phyloP scores from a whole-genome alignment of 768 basidiomycete species.

The Lactarius hatsudake region DNA sequence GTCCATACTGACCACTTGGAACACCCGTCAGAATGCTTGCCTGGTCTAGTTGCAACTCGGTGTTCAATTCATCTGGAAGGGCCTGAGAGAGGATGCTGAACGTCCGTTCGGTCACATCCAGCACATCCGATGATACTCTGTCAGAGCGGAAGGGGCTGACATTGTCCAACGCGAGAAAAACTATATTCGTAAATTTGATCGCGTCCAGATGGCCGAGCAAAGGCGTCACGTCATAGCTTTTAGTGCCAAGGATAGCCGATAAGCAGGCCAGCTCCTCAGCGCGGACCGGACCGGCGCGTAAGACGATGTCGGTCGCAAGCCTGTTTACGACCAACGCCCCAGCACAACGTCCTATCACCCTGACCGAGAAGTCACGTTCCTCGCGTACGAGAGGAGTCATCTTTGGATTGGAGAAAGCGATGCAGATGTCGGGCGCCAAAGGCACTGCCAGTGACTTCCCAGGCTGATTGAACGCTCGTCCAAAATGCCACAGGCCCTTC shows the following conservation, averaged over 20 bases:
- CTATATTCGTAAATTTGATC: no score
- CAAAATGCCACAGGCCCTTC: no score
- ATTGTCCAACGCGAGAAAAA: no score
- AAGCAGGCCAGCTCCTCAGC: background rate
- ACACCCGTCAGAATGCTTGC: no score
- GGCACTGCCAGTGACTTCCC: background rate
- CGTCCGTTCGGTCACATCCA: no score
- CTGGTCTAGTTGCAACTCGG: no score
- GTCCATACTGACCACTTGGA: no score
- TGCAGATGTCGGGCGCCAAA: background rate
- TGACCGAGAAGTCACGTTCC: background rate
- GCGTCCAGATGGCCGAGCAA: no score
- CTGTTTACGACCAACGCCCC: background rate
- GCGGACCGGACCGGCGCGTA: background rate
- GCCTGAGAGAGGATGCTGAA: no score
- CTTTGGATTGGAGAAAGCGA: background rate
- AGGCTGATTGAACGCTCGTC: no score
- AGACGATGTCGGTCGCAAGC: background rate
- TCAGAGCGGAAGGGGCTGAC: rapidly evolving
- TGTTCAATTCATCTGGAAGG: no score
- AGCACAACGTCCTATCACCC: background rate
- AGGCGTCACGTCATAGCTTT: no score
- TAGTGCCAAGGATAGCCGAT: background rate
- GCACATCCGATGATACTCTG: rapidly evolving
- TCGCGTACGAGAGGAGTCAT: background rate